Evolutionary conservation across 2,329 filamentous ascomycete species (phyloP), one percentile per base, ranked within the genome.

Genomic region (Mycosphaerelloides madeirae): DNA sequence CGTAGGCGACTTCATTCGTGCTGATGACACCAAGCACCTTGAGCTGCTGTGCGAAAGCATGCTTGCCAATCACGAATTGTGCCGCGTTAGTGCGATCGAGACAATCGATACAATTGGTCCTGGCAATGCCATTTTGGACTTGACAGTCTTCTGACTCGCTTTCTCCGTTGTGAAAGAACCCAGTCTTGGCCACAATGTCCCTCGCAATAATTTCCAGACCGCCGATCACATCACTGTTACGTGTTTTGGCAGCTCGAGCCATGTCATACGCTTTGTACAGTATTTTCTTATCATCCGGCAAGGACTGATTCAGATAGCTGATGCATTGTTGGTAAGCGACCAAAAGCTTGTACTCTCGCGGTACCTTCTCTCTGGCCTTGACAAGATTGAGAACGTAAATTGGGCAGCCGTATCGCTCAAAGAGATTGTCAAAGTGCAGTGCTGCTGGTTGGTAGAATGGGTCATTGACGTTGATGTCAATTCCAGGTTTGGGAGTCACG

Each of bases 21-120:
- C 83, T 80, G 20, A 97, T 83, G 22, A 98, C 84, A 5, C 93
- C 93, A 3, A 98, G 76, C 3, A 91, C 90, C 63, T 95, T 85
- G 7, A 98, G 76, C 66, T 98, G 93, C 58, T 95, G 81, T 1
- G 90, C 93, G 9, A 98, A 77, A 0, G 93, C 93, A 56, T 87
- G 79, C 70, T 98, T 98, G 3, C 89, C 93, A 57, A 98, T 94
- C 22, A 98, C 90, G 57, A 97, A 98, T 62, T 98, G 93, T 1
- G 93, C 93, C 2, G 93, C 93, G 63, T 98, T 98, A 7, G 93
- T 98, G 16, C 93, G 84, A 66, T 98, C 93, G 1, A 98, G 76
- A 60, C 93, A 98, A 66, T 98, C 93, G 57, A 98, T 97, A 65
- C 93, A 98, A 62, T 98, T 98, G 1, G 93, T 98, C 46, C 93